These are phyloP conservation scores for Phytopythium chamaehyphon DNA, from an alignment of 352 stramenopile genomes.

Conservation along the genomic window DNA sequence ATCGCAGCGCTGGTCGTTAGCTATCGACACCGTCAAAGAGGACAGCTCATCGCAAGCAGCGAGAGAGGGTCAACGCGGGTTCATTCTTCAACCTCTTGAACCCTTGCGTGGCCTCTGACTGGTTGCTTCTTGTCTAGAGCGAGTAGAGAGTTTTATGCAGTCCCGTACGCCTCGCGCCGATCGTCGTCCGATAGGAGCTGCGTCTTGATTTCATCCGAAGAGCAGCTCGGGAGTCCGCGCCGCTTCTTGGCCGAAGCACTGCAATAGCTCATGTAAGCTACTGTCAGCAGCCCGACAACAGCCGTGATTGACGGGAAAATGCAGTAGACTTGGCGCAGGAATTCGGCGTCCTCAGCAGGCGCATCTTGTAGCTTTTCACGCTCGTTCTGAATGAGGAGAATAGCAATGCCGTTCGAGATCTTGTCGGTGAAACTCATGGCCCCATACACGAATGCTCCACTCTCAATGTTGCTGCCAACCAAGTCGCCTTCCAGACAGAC, in stretches of 20 bases:
- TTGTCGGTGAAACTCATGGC: slow-evolving; percentile 89
- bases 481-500: slow-evolving; percentile 81
- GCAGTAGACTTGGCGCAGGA: slow-evolving; percentile 74
- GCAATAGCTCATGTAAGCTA: slow-evolving; percentile 75
- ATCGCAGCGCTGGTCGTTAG: too few species aligned
- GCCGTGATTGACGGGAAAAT: slow-evolving; percentile 59
- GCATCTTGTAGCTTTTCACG: slow-evolving; percentile 60
- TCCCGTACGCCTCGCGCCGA: slow-evolving; percentile 13
- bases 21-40: too few species aligned
- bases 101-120: slow-evolving; percentile 1
- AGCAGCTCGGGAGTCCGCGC: slow-evolving; percentile 19
- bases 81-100: too few species aligned
- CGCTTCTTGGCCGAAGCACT: slow-evolving; percentile 28
- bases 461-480: slow-evolving; percentile 79
- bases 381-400: slow-evolving; percentile 80
- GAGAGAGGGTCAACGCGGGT: too few species aligned
- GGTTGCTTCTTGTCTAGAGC: not conserved
- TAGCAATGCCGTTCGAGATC: slow-evolving; percentile 79
- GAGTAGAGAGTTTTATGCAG: slow-evolving; percentile 9
- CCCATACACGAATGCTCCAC: slow-evolving; percentile 82
- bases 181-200: slow-evolving; percentile 15
- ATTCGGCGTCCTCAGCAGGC: slow-evolving; percentile 56
- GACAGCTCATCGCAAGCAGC: too few species aligned
- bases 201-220: slow-evolving; percentile 24
- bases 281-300: slow-evolving; percentile 48